Evolutionary conservation across 2,329 filamentous ascomycete species (phyloP).

Genomic region (Colletotrichum simmondsii): DNA sequence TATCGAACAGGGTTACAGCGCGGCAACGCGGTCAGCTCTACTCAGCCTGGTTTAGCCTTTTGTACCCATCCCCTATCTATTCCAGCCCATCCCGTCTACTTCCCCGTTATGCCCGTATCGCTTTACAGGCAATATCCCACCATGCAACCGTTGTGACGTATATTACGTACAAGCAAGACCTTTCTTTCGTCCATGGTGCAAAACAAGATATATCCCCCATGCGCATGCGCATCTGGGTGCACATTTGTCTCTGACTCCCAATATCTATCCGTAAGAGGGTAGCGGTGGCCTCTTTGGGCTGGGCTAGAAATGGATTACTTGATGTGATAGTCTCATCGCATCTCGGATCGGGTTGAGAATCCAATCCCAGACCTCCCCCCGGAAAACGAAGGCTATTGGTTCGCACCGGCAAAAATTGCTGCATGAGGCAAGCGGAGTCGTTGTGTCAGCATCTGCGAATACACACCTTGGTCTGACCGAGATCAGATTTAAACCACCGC

Average conservation of each 20-base stretch:
- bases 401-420: background rate
- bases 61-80: slow-evolving; percentile 1
- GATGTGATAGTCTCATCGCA: background rate
- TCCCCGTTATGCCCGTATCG: background rate
- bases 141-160: background rate
- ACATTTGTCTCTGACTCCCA: background rate
- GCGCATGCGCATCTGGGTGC: background rate
- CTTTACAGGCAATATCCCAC: slow-evolving; percentile 24
- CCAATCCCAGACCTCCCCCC: background rate
- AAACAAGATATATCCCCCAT: background rate
- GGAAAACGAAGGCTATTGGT: background rate
- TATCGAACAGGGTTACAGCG: background rate
- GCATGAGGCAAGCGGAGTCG: background rate
- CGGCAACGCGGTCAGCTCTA: background rate
- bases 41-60: background rate
- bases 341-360: background rate
- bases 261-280: background rate
- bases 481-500: background rate
- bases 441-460: background rate
- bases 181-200: background rate
- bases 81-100: background rate
- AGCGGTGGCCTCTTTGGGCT: too few species aligned
- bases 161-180: slow-evolving; percentile 30
- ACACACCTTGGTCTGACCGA: background rate
- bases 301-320: background rate